Conservation (phyloP, 2,329 filamentous ascomycete genomes). For the Aspergillus sp. region DNA sequence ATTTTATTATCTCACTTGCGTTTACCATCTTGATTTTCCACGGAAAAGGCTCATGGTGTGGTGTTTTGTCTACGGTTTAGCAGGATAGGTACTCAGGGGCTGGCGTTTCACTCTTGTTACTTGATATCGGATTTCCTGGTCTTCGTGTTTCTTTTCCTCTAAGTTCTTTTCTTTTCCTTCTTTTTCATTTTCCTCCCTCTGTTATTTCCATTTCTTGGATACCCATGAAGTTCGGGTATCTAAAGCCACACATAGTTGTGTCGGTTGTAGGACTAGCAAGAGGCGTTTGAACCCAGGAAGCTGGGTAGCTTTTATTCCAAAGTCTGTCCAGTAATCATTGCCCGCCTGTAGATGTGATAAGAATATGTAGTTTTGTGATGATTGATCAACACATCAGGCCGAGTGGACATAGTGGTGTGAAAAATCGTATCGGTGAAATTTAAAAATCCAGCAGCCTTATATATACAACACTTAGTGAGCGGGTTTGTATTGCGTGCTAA, state of each 20-base stretch:
- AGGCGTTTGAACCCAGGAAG: conserved; percentile 15
- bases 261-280: conserved; percentile 36
- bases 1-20: conserved; percentile 17
- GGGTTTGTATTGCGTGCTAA: too few species aligned
- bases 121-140: conserved; percentile 22
- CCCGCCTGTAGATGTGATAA: neutral
- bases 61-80: conserved; percentile 36
- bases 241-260: conserved; percentile 22
- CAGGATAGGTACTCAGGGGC: conserved; percentile 29
- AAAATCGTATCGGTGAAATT: too few species aligned
- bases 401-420: too few species aligned
- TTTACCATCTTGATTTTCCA: conserved; percentile 15
- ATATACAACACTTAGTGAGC: too few species aligned
- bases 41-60: conserved; percentile 36
- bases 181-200: conserved; percentile 1
- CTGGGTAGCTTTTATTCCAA: neutral
- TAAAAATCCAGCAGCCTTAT: too few species aligned
- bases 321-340: neutral
- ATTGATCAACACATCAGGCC: too few species aligned
- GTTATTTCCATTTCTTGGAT: conserved; percentile 27
- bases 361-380: too few species aligned
- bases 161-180: conserved; percentile 2
- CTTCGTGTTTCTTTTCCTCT: conserved; percentile 17
- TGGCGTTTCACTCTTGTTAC: conserved; percentile 31
- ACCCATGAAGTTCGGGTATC: conserved; percentile 29